Base-by-base conservation (phyloP, 345 rosid species). In the Linum tenue region DNA sequence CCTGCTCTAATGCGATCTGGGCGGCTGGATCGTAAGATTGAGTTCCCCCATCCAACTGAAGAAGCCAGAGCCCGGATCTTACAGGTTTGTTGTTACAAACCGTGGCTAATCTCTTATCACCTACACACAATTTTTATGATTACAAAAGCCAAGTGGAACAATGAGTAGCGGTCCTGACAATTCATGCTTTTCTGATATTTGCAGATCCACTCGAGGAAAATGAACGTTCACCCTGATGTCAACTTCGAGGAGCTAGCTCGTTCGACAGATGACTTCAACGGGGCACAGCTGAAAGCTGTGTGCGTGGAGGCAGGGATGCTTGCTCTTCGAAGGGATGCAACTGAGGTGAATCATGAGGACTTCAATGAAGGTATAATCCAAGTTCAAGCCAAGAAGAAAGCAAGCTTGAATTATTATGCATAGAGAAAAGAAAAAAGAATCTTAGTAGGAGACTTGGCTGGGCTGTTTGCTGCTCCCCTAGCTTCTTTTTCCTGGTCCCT, bases 261-360 rank as follows among this genome's bases (percentile, higher is more conserved):
- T 55, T 91, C 99, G 1, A 94, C 99, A 0, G 99, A 91, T 70
- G 99, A 94, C 65, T 91, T 94, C 31, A 22, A 22, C 31, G 31
- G 31, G 31, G 31, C 31, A 22, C 31, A 22, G 31, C 31, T 22
- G 31, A 94, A 94, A 77, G 99, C 99, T 64, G 99, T 94, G 10
- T 91, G 99, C 69, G 97, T 91, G 16, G 99, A 94, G 76, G 99
- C 99, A 39, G 99, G 99, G 64, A 94, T 94, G 99, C 83, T 94
- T 37, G 99, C 97, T 16, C 99, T 94, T 36, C 90, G 97, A 7
- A 95, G 97, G 2, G 97, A 94, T 81, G 99, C 95, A 12, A 94
- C 99, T 4, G 99, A 94, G 91, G 97, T 94, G 60, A 94, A 89
- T 67, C 99, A 94, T 60, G 99, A 94, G 72, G 99, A 94, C 76